These are phyloP conservation scores for Botrytis hyacinthi DNA, from an alignment of 2,329 filamentous ascomycete genomes.

Conservation along the genomic window DNA sequence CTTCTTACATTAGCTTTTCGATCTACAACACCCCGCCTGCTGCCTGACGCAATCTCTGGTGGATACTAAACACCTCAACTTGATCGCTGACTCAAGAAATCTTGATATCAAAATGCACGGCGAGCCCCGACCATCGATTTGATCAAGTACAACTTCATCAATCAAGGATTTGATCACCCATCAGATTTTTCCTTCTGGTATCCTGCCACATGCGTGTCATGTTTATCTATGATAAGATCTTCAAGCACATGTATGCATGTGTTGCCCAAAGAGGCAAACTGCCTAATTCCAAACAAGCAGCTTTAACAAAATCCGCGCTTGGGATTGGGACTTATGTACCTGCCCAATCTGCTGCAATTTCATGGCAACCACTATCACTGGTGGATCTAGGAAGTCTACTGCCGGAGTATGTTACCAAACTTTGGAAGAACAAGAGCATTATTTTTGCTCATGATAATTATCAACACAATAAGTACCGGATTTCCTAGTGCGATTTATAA, in stretches of 20 bases:
- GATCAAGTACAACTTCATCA: neutral
- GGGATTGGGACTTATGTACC: conserved; percentile 29
- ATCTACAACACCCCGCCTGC: conserved; percentile 25
- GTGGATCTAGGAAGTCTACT: conserved; percentile 26
- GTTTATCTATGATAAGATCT: conserved; percentile 29
- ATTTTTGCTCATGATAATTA: neutral
- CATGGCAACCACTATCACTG: conserved; percentile 31
- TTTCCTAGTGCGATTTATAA: neutral
- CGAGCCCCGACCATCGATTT: neutral
- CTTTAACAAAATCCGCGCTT: conserved; percentile 20
- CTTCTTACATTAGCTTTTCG: conserved; percentile 19
- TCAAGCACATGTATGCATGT: conserved; percentile 30
- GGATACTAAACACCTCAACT: conserved; percentile 28
- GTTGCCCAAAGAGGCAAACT: conserved; percentile 22
- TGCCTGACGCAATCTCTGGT: conserved; percentile 28
- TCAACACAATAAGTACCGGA: neutral
- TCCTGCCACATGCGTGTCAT: conserved; percentile 34
- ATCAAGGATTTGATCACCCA: conserved; percentile 25
- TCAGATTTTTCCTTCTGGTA: conserved; percentile 28
- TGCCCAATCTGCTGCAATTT: conserved; percentile 22
- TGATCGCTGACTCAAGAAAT: neutral
- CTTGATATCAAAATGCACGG: neutral
- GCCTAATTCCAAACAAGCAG: conserved; percentile 9
- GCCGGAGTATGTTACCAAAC: conserved; percentile 25
- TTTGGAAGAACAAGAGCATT: conserved; percentile 24